These are phyloP conservation scores for Reutealis trisperma DNA, from an alignment of 345 rosid genomes.

Conservation along the genomic window DNA sequence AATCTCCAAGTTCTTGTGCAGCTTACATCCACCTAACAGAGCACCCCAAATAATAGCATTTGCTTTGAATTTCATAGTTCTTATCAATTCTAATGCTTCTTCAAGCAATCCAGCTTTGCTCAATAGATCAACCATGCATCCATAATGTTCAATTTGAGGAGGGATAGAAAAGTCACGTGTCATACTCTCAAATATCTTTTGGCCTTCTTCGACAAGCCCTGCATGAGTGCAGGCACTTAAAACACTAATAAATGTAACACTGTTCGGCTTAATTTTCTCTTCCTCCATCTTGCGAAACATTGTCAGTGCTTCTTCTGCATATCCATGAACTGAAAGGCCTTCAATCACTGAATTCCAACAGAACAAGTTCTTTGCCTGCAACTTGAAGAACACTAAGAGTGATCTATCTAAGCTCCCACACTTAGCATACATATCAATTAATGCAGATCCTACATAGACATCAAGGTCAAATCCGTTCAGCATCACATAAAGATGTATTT, in stretches of 20 bases:
- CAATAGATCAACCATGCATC: slow-evolving; percentile 75
- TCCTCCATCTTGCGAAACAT: slow-evolving; percentile 65
- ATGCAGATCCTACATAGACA: slow-evolving; percentile 76
- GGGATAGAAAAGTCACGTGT: slow-evolving; percentile 41
- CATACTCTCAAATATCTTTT: slow-evolving; percentile 55
- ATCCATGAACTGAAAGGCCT: slow-evolving; percentile 74
- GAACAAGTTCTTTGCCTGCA: slow-evolving; percentile 63
- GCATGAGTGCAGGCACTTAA: slow-evolving; percentile 79
- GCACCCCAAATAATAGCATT: slow-evolving; percentile 83
- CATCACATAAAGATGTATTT: slow-evolving; percentile 59
- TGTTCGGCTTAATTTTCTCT: slow-evolving; percentile 56
- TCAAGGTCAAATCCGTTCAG: slow-evolving; percentile 57
- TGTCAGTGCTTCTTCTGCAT: slow-evolving; percentile 54
- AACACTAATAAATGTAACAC: slow-evolving; percentile 70
- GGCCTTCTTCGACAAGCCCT: slow-evolving; percentile 79
- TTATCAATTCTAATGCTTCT: slow-evolving; percentile 60
- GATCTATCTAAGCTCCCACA: slow-evolving; percentile 70
- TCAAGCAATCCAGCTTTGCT: slow-evolving; percentile 71
- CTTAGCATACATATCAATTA: slow-evolving; percentile 86
- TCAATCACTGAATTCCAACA: slow-evolving; percentile 88
- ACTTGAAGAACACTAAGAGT: slow-evolving; percentile 65
- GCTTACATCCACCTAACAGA: slow-evolving; percentile 64
- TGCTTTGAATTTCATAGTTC: slow-evolving; percentile 50
- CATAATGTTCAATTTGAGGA: slow-evolving; percentile 59
- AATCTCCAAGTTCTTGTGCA: slow-evolving; percentile 60